Evolutionary conservation across 768 basidiomycete species (phyloP).

Genomic region (Lactifluus echinatus): DNA sequence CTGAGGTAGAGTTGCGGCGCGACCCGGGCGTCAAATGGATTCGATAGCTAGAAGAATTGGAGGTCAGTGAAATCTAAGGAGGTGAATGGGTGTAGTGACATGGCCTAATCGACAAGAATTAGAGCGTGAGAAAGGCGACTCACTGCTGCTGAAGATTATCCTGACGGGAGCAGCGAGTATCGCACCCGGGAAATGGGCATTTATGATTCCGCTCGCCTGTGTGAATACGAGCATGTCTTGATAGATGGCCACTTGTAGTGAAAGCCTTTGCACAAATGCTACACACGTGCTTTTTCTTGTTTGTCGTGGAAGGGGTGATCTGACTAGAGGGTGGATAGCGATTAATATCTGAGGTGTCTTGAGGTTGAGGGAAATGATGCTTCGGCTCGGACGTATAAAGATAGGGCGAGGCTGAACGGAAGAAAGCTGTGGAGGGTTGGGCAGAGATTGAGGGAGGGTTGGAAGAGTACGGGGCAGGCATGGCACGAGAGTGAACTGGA

Average conservation of each 20-base stretch:
- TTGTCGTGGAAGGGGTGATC: not conserved
- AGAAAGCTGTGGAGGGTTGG: slow-evolving; percentile 2
- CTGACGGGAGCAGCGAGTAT: slow-evolving; percentile 82
- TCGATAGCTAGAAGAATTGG: slow-evolving; percentile 45
- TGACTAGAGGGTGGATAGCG: not conserved
- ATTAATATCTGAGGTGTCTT: not conserved
- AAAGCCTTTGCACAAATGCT: slow-evolving; percentile 66
- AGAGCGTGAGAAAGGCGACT: slow-evolving; percentile 23
- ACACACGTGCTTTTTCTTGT: slow-evolving; percentile 48
- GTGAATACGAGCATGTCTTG: slow-evolving; percentile 82
- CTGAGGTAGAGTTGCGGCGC: slow-evolving; percentile 47
- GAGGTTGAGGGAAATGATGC: not conserved
- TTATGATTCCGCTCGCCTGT: slow-evolving; percentile 90
- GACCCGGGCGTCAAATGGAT: slow-evolving; percentile 79
- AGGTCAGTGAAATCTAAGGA: not conserved
- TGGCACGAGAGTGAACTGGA: not conserved
- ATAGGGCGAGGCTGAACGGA: not conserved
- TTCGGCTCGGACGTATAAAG: not conserved
- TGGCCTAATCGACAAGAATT: not conserved
- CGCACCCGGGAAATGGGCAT: slow-evolving; percentile 93
- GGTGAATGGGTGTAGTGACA: not conserved
- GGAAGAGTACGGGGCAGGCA: slow-evolving; percentile 6
- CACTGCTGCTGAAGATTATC: slow-evolving; percentile 73
- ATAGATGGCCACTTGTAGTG: slow-evolving; percentile 84
- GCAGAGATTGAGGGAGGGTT: slow-evolving; percentile 9